Percentiles rank a stretch among this genome's conserved stretches.
Evolutionary conservation across 2,329 filamentous ascomycete species (phyloP).

Genomic region (Arthrobotrys iridis): DNA sequence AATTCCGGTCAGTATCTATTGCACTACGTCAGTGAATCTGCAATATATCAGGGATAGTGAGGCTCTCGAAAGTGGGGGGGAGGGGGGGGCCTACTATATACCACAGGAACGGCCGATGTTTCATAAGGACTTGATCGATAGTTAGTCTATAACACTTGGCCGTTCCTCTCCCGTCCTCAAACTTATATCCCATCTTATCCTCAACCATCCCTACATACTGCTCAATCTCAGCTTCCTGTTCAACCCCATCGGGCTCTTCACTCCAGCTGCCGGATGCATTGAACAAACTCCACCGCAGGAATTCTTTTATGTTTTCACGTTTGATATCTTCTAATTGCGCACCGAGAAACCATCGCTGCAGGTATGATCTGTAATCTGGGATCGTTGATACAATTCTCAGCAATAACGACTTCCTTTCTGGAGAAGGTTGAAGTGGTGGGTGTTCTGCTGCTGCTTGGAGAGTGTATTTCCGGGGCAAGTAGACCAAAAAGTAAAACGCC

Average conservation of each 20-base stretch:
- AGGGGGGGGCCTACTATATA: conserved; percentile 64
- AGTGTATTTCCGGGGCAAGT: conserved; percentile 66
- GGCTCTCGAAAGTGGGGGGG: neutral
- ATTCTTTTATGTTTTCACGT: conserved; percentile 70
- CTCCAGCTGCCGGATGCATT: conserved; percentile 64
- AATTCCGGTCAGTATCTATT: conserved; percentile 59
- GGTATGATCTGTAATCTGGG: conserved; percentile 66
- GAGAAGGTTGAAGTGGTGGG: conserved; percentile 63
- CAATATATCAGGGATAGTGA: neutral
- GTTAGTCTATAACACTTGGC: conserved; percentile 69
- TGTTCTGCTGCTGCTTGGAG: conserved; percentile 67
- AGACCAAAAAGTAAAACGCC: conserved; percentile 68
- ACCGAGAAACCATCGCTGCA: conserved; percentile 70
- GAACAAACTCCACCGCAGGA: conserved; percentile 71
- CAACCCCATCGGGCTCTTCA: conserved; percentile 55
- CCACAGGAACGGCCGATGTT: conserved; percentile 69
- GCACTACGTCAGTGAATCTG: conserved; percentile 53
- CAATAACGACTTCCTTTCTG: conserved; percentile 67
- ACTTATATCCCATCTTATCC: conserved; percentile 65
- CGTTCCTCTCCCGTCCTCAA: conserved; percentile 67
- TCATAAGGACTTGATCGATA: conserved; percentile 69
- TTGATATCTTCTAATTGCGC: conserved; percentile 67
- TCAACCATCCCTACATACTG: conserved; percentile 68
- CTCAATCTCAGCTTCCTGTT: conserved; percentile 63
- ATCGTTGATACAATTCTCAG: conserved; percentile 66